A percentile compares a stretch with the other conserved stretches of the same genome.
Conservation (phyloP, 257 asterid species). For the Penstemon barbatus region DNA sequence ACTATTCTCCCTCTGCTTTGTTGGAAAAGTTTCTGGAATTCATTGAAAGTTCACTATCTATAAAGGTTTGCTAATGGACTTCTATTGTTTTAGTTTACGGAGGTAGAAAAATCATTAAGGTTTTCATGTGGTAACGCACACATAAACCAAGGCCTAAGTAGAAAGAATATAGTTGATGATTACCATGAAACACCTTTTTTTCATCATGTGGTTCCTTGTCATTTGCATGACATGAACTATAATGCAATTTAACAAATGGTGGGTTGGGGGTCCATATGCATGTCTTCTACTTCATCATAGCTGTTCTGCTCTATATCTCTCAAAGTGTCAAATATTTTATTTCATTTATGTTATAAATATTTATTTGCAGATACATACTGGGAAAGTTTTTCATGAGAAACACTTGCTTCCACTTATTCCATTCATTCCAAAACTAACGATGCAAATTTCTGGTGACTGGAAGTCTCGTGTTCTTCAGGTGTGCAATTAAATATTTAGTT, state of each 20-base stretch:
- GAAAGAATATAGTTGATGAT: conserved; percentile 22
- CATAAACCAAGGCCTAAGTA: conserved; percentile 2
- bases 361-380: conserved; percentile 57
- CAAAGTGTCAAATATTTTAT: conserved; percentile 13
- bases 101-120: conserved; percentile 11
- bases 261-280: background rate
- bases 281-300: background rate
- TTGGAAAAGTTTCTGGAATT: conserved; percentile 72
- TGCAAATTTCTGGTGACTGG: conserved; percentile 61
- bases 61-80: conserved; percentile 52
- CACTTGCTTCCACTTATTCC: conserved; percentile 68
- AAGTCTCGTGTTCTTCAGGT: conserved; percentile 80
- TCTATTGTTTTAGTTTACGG: conserved; percentile 19
- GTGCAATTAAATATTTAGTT: conserved; percentile 18
- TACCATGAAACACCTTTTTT: conserved; percentile 12
- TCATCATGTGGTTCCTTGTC: background rate
- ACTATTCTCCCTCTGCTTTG: conserved; percentile 44
- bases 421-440: conserved; percentile 63
- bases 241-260: background rate
- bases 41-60: conserved; percentile 58
- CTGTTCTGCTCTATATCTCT: conserved; percentile 7
- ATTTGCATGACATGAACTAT: conserved; percentile 3
- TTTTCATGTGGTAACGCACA: conserved; percentile 16
- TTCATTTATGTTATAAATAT: conserved; percentile 8
- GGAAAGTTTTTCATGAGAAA: conserved; percentile 55